These are phyloP conservation scores for Drosera spatulata DNA, from an alignment of 179 eudicot genomes.

Conservation along the genomic window DNA sequence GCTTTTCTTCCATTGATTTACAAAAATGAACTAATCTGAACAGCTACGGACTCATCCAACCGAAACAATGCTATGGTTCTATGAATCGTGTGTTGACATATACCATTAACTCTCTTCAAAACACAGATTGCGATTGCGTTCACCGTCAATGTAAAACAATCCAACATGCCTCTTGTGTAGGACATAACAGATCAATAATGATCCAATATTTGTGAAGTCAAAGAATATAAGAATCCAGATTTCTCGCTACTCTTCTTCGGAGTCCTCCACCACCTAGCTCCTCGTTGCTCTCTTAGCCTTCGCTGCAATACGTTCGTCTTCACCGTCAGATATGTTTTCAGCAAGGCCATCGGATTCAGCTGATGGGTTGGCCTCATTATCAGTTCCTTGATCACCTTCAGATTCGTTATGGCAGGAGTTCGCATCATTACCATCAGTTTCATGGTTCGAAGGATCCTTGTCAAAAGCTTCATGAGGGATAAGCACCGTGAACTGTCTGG, in stretches of 20 bases:
- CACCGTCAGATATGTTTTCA: slow-evolving; percentile 19
- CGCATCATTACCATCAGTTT: slow-evolving; percentile 12
- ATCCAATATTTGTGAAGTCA: too few species aligned
- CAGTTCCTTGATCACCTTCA: slow-evolving; percentile 16
- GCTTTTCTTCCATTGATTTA: too few species aligned
- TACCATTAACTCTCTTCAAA: too few species aligned
- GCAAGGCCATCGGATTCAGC: slow-evolving; percentile 9
- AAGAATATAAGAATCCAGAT: too few species aligned
- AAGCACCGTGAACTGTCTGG: slow-evolving; percentile 37
- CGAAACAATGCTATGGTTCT: too few species aligned
- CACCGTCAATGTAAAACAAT: too few species aligned
- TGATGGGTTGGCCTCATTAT: slow-evolving; percentile 2
- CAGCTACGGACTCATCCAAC: too few species aligned
- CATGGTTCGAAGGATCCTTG: not conserved
- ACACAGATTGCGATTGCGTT: too few species aligned
- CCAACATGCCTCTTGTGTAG: too few species aligned
- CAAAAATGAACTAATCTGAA: too few species aligned
- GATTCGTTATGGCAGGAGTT: slow-evolving; percentile 11
- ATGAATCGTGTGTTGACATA: too few species aligned
- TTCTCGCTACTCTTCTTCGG: slow-evolving; percentile 22
- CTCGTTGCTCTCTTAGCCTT: slow-evolving; percentile 28
- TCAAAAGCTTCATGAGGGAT: not conserved
- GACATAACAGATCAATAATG: too few species aligned
- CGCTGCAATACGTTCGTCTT: slow-evolving; percentile 17
- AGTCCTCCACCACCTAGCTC: slow-evolving; percentile 22